Evolutionary conservation across 2,329 filamentous ascomycete genomes (phyloP), one percentile per base, ranked within the genome.

Genomic region (Trichoderma asperellum): DNA sequence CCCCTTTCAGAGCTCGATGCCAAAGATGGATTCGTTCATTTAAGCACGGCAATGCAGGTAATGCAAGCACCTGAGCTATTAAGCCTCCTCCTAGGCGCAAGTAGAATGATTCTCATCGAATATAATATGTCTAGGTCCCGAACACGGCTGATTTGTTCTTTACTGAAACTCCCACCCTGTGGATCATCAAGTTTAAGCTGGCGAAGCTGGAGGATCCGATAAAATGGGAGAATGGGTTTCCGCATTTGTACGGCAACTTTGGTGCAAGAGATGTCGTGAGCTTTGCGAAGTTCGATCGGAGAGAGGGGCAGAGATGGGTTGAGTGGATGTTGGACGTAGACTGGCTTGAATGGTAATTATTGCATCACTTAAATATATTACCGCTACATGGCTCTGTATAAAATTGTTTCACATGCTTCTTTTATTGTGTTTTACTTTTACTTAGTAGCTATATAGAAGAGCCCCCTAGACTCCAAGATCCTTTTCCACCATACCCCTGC

Each of bases 401-500:
- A 34, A 59, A 35, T 24, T 49, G 10, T 67, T 67, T 21, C 40
- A 59, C 11, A 14, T 58, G n/a, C 21, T 59, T 58, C 29, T 59
- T 66, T 29, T 59, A 18, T 37, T 29, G 37, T 59, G 32, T 59
- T 67, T 67, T 18, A 10, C 34, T 62, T 71, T 55, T 47, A 29
- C 8, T 27, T 47, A 34, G 10, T 11, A 18, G 53, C 29, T 61
- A 61, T 49, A 55, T 32, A 60, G 27, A 18, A 18, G 37, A 11
- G 5, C 2, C 21, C 68, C 72, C 69, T 77, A 77, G 49, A 80
- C 71, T 43, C 84, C 86, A 43, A 96, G 80, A 79, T 96, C 92
- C 85, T 97, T 97, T 81, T 93, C 92, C 2, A 96, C 89, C 89
- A 97, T 92, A 8, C 85, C 88, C 71, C 88, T 88, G 79, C 94